Conservation (phyloP, 768 basidiomycete genomes). For the Mycena chlorophos region DNA sequence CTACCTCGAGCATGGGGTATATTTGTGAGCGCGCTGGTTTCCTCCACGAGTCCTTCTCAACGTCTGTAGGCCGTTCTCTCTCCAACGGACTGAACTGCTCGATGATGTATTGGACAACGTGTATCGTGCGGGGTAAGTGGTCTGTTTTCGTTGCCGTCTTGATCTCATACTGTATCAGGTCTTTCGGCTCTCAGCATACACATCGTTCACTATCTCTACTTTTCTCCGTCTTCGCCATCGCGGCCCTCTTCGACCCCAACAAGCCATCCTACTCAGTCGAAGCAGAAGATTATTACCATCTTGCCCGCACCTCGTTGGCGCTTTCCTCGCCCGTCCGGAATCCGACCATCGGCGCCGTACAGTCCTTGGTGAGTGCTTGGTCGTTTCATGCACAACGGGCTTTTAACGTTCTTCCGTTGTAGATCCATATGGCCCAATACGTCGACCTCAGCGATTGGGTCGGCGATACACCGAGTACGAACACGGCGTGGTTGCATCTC, state of each 20-base stretch:
- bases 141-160: neutral
- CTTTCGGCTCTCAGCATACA: slow-evolving; percentile 38
- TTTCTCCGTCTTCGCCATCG: slow-evolving; percentile 67
- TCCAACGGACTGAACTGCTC: slow-evolving; percentile 55
- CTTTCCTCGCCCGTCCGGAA: slow-evolving; percentile 47
- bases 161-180: slow-evolving; percentile 27
- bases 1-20: slow-evolving; percentile 63
- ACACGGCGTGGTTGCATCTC: slow-evolving; percentile 55
- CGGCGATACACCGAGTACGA: slow-evolving; percentile 37
- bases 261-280: slow-evolving; percentile 49
- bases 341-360: slow-evolving; percentile 56
- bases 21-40: slow-evolving; percentile 43
- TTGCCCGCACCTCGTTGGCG: slow-evolving; percentile 54
- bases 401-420: neutral
- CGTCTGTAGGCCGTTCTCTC: slow-evolving; percentile 49
- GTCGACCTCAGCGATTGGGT: slow-evolving; percentile 58
- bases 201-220: slow-evolving; percentile 62
- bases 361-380: slow-evolving; percentile 49
- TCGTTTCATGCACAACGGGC: neutral
- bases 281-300: slow-evolving; percentile 61
- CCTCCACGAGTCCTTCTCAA: slow-evolving; percentile 2
- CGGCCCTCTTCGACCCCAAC: slow-evolving; percentile 57
- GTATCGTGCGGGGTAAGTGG: slow-evolving; percentile 52
- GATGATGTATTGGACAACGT: slow-evolving; percentile 55
- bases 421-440: slow-evolving; percentile 50